Conservation (phyloP, 202 grass and related monocot genomes). For the Brachypodium distachyon region DNA sequence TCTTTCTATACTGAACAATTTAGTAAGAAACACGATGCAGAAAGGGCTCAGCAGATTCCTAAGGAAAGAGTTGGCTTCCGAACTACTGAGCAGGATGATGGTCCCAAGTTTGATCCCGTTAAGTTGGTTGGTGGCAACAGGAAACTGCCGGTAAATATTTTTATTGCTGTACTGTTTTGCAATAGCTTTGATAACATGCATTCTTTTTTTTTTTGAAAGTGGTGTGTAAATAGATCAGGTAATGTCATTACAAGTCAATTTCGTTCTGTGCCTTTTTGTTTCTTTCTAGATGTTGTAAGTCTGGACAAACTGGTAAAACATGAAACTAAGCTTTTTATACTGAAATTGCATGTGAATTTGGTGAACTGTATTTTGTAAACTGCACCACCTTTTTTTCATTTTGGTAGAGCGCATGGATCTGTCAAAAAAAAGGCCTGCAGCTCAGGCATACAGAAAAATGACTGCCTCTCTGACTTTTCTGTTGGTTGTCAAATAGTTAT, state of each 20-base stretch:
- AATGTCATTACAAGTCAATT: too few species aligned
- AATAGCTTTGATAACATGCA: not conserved
- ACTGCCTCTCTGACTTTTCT: not conserved
- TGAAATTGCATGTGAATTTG: not conserved
- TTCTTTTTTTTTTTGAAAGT: too few species aligned
- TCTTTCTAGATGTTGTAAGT: conserved; percentile 1
- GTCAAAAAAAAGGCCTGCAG: not conserved
- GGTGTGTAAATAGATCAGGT: too few species aligned
- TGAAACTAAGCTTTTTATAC: not conserved
- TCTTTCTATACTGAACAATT: conserved; percentile 62
- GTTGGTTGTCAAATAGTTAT: conserved; percentile 5
- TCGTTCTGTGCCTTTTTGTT: not conserved
- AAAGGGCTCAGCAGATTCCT: conserved; percentile 17
- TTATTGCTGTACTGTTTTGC: not conserved
- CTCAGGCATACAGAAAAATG: not conserved
- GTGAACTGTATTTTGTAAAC: not conserved
- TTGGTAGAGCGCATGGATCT: not conserved
- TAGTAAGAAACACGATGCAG: conserved; percentile 29
- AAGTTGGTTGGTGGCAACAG: conserved; percentile 57
- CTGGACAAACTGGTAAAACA: not conserved
- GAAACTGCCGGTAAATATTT: conserved; percentile 55
- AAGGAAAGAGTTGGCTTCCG: conserved; percentile 36
- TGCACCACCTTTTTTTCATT: not conserved
- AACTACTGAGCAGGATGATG: conserved; percentile 26
- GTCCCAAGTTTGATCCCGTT: conserved; percentile 63